Base-by-base conservation (phyloP, 2,329 filamentous ascomycete genomes). In the Cladosporium phlei region DNA sequence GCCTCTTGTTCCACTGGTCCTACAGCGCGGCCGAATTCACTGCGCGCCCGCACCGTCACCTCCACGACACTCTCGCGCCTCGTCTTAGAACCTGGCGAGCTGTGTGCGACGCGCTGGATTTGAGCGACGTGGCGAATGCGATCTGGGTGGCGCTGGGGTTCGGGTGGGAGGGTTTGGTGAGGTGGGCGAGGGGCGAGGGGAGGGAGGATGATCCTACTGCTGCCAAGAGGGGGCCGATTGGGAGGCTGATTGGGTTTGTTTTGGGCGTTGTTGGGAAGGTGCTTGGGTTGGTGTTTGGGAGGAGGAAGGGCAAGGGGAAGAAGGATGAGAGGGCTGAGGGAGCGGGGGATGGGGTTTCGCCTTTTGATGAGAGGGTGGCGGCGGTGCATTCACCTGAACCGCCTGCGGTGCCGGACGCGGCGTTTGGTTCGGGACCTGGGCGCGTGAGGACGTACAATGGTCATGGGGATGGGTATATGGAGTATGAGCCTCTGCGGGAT, bases 1-100 rank as follows among this genome's bases (percentile, higher is more conserved):
- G 48, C 17, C 34, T 55, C 6, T 17, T 55, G 5, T 53, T 53
- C 46, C 50, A 52, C 21, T 55, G 52, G 52, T 33, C 52, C 3
- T 55, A 46, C 42, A 51, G 50, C 30, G 27, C 46, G 3, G 17
- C 25, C 25, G 52, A 55, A 28, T 55, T 53, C 48, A 39, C 44
- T 3, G 16, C 28, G 9, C 51, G 50, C 25, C 10, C 39, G 7
- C 45, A 55, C 35, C 35, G 50, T 9, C 43, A 46, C 27, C 42
- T 51, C 21, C 27, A 24, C 17, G 48, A 27, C 8, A 22, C 27
- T 1, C 30, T 21, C 14, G 52, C 52, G 21, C 20, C 24, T 16
- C 52, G 52, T n/a, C 37, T 47, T 8, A 43, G 30, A 20, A 52
- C 50, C 1, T 45, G 40, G 38, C 44, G 24, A 1, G 52, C 52